These are phyloP conservation scores for Hortiboletus campestris DNA, from an alignment of 768 basidiomycete genomes.

Conservation along the genomic window DNA sequence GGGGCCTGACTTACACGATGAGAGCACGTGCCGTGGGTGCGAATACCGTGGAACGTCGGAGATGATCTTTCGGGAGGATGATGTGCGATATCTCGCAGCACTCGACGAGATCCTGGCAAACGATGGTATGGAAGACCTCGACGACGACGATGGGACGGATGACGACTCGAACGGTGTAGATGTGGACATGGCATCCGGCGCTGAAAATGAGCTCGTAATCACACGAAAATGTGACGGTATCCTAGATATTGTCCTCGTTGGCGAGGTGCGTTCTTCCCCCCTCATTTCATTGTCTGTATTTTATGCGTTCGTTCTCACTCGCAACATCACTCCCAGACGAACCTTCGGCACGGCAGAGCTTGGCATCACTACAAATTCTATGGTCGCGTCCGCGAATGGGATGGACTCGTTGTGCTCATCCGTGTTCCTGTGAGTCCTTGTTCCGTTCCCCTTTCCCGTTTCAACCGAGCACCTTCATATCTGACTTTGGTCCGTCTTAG, in stretches of 20 bases:
- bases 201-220: conserved; percentile 23
- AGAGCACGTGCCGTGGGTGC: conserved; percentile 36
- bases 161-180: conserved; percentile 28
- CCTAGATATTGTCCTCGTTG: conserved; percentile 59
- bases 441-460: background rate
- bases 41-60: conserved; percentile 27
- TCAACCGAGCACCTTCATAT: background rate
- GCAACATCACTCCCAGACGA: conserved; percentile 39
- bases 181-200: conserved; percentile 25
- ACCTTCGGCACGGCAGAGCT: conserved; percentile 43
- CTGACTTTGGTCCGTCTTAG: conserved; percentile 12
- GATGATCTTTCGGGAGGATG: conserved; percentile 30
- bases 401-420: conserved; percentile 55
- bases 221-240: conserved; percentile 49
- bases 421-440: conserved; percentile 35
- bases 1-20: conserved; percentile 41
- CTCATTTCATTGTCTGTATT: background rate
- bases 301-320: background rate
- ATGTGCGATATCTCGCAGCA: conserved; percentile 20
- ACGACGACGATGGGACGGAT: conserved; percentile 29
- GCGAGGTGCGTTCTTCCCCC: conserved; percentile 41
- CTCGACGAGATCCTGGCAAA: conserved; percentile 9
- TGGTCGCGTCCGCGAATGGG: conserved; percentile 57
- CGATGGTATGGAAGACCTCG: conserved; percentile 20
- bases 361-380: conserved; percentile 49